Evolutionary conservation across 805 yeast genomes (phyloP), one percentile per base, ranked within the genome.

Genomic region (Millerozyma acaciae): DNA sequence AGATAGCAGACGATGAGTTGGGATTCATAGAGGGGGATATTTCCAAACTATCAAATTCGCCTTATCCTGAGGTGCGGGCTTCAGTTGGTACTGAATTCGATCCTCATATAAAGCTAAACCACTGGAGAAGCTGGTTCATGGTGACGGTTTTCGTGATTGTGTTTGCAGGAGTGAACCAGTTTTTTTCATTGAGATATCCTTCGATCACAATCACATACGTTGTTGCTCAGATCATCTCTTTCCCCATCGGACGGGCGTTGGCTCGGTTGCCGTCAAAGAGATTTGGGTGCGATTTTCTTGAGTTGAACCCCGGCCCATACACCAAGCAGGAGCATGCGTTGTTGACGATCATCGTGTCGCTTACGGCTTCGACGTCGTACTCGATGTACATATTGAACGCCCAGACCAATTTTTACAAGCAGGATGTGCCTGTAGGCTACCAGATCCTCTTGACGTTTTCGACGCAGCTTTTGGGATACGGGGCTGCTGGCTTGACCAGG

Each of bases 401-500:
- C 21, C 42, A 39, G 20, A 28, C 28, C 16, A 42, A 42, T 23
- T 42, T 32, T 18, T 42, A 36, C 34, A 22, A 39, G 7, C 18
- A 22, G n/a, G 30, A 42, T 26, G 16, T 32, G 26, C 38, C 38
- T 14, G 15, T 33, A 28, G 45, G 45, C 4, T 26, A 37, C 18
- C 32, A 29, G 39, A 16, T 30, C 17, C 21, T 30, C 19, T 12
- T 30, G 12, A 26, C 21, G 5, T 48, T 75, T 32, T 66, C 82
- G 8, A 69, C 81, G 24, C 86, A 81, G 52, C 61, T 75, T 41
- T 62, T 81, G 30, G 88, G 88, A 8, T 76, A 76, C 40, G 79
- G 83, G 17, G 52, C 77, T 33, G 84, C 84, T 25, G 89, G 89
- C 19, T 33, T 81, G 36, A 63, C 73, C 25, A 65, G 81, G 42